phyloP scores from a whole-genome alignment of 2,329 filamentous ascomycete species.

The Ceratocystis alfenasii region DNA sequence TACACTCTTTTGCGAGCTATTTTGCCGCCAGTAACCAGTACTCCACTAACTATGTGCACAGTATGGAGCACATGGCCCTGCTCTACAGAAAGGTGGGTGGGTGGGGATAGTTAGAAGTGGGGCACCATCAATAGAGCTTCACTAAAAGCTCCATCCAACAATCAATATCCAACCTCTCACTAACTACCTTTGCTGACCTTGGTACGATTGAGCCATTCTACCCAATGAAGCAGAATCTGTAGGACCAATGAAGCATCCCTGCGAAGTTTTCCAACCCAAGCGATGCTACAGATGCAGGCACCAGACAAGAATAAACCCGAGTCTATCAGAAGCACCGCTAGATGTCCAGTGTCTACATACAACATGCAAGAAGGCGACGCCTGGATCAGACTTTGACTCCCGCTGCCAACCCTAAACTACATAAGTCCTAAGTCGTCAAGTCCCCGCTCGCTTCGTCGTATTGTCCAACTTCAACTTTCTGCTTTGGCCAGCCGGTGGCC shows the following conservation, averaged over 20 bases:
- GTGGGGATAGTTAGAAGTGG: neutral
- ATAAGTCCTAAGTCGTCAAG: neutral
- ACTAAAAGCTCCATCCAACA: neutral
- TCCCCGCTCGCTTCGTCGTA: neutral
- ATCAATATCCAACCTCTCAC: no score
- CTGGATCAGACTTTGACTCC: neutral
- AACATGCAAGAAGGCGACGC: neutral
- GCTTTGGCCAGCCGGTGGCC: neutral
- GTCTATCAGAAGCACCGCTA: neutral
- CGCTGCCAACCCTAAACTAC: neutral
- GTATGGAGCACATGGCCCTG: neutral
- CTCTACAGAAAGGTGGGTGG: neutral
- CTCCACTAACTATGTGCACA: neutral
- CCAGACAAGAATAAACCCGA: neutral
- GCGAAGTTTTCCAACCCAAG: neutral
- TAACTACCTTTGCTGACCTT: no score
- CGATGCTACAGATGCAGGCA: neutral
- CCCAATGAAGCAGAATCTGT: no score
- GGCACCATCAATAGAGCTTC: neutral
- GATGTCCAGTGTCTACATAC: neutral
- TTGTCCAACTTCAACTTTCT: neutral
- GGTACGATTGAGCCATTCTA: no score
- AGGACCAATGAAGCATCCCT: no score
- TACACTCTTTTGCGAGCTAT: neutral
- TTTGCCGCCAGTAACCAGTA: neutral